Conservation (phyloP, 352 stramenopile species). For the Pythium brassicae region DNA sequence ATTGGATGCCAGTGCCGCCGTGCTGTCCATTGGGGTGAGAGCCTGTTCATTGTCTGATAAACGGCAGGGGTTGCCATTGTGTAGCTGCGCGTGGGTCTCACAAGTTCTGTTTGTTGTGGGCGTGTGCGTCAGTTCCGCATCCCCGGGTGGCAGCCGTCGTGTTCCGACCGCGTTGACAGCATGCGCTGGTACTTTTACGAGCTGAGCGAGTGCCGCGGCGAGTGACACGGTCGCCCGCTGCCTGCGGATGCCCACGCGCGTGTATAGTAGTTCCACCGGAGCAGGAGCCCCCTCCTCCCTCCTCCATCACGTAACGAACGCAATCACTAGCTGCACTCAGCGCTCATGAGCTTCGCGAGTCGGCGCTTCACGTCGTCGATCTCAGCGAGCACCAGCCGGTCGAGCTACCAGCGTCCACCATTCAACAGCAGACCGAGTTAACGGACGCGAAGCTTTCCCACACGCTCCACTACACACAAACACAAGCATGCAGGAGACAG, state of each 20-base stretch:
- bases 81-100: no score
- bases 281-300: background rate
- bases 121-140: slow-evolving; percentile 61
- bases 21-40: slow-evolving; percentile 74
- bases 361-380: slow-evolving; percentile 62
- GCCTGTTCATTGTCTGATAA: background rate
- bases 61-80: no score
- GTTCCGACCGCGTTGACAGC: slow-evolving; percentile 39
- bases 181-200: slow-evolving; percentile 80
- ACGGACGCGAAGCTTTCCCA: background rate
- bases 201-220: slow-evolving; percentile 20
- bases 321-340: slow-evolving; percentile 7
- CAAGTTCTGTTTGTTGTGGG: no score
- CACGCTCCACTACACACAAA: no score
- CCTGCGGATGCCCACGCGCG: no score
- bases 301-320: background rate
- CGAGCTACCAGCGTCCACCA: slow-evolving; percentile 24
- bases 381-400: slow-evolving; percentile 54
- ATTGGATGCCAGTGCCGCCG: slow-evolving; percentile 27
- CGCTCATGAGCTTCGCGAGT: slow-evolving; percentile 40
- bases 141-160: slow-evolving; percentile 58
- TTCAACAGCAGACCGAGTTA: background rate
- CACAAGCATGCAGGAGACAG: no score
- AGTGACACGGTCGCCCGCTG: background rate
- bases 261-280: no score